Evolutionary conservation across 1,284 basidiomycete species (phyloP).

Genomic region (Hortiboletus rubellus): DNA sequence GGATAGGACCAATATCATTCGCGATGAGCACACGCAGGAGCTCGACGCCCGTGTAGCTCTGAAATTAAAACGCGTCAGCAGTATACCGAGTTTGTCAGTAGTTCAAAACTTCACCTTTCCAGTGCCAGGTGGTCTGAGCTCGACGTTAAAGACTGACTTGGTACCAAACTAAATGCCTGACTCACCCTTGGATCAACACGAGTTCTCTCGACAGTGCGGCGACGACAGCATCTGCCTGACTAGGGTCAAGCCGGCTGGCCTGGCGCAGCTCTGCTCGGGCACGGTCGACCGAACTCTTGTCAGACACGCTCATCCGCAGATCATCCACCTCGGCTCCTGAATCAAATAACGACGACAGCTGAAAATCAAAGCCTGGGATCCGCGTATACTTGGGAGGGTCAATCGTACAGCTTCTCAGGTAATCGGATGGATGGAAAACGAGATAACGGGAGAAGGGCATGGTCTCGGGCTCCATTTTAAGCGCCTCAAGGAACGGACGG

Average conservation of each 20-base stretch:
- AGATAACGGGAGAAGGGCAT: constrained; percentile 58
- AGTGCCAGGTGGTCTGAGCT: constrained; percentile 65
- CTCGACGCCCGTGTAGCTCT: constrained; percentile 69
- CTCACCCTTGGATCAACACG: constrained; percentile 69
- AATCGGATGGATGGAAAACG: constrained; percentile 38
- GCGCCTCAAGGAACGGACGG: constrained; percentile 59
- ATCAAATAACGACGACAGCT: constrained; percentile 46
- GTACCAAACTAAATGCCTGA: background rate
- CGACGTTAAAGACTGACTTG: constrained; percentile 2
- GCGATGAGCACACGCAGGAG: constrained; percentile 60
- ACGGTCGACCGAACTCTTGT: constrained; percentile 25
- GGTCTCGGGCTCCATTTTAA: constrained; percentile 49
- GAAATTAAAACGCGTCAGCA: background rate
- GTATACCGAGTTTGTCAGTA: background rate
- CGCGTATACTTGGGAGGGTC: constrained; percentile 50
- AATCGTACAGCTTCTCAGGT: constrained; percentile 38
- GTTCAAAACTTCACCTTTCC: constrained; percentile 53
- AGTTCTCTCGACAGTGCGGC: constrained; percentile 60
- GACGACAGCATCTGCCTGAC: constrained; percentile 68
- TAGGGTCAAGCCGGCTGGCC: constrained; percentile 57
- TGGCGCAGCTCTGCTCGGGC: constrained; percentile 44
- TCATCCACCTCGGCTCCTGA: constrained; percentile 20
- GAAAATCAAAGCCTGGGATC: constrained; percentile 49
- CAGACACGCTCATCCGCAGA: constrained; percentile 19
- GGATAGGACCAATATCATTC: constrained; percentile 53